Evolutionary conservation across 371 early-diverging fungal genomes (phyloP).

Genomic region (Mucor saturninus): DNA sequence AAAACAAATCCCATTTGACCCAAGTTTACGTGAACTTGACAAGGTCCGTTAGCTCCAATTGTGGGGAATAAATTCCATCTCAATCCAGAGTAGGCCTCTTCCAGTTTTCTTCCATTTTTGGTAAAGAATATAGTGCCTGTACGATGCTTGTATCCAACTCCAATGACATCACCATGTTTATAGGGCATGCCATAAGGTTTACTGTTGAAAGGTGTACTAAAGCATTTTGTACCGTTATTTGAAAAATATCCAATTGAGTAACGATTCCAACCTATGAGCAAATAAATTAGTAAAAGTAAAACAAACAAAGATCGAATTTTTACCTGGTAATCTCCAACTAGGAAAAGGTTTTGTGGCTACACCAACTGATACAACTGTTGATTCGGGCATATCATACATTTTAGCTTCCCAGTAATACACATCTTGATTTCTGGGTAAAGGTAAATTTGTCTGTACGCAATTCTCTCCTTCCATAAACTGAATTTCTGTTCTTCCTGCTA

Average conservation of each 20-base stretch:
- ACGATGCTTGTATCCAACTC: slow-evolving; percentile 77
- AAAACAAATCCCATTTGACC: slow-evolving; percentile 68
- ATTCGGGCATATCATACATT: slow-evolving; percentile 69
- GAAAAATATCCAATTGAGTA: slow-evolving; percentile 77
- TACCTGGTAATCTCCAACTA: slow-evolving; percentile 71
- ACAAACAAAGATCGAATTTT: not conserved
- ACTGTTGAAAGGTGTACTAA: slow-evolving; percentile 69
- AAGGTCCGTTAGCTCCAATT: slow-evolving; percentile 72
- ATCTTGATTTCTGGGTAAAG: slow-evolving; percentile 78
- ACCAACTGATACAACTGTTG: slow-evolving; percentile 68
- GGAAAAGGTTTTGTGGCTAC: slow-evolving; percentile 77
- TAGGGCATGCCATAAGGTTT: slow-evolving; percentile 65
- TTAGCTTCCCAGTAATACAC: slow-evolving; percentile 82
- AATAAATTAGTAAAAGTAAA: not conserved
- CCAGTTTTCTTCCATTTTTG: slow-evolving; percentile 70
- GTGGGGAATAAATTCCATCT: slow-evolving; percentile 67
- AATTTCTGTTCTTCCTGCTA: slow-evolving; percentile 79
- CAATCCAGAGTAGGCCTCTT: slow-evolving; percentile 61
- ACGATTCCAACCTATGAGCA: slow-evolving; percentile 70
- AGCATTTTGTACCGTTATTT: slow-evolving; percentile 65
- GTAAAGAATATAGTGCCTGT: slow-evolving; percentile 81
- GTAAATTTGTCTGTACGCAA: slow-evolving; percentile 84
- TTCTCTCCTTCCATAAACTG: slow-evolving; percentile 75
- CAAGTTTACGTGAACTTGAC: slow-evolving; percentile 66
- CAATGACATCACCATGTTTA: slow-evolving; percentile 76